phyloP scores from a whole-genome alignment of 176 grass and related monocot species.

The Tillandsia fasciculata region DNA sequence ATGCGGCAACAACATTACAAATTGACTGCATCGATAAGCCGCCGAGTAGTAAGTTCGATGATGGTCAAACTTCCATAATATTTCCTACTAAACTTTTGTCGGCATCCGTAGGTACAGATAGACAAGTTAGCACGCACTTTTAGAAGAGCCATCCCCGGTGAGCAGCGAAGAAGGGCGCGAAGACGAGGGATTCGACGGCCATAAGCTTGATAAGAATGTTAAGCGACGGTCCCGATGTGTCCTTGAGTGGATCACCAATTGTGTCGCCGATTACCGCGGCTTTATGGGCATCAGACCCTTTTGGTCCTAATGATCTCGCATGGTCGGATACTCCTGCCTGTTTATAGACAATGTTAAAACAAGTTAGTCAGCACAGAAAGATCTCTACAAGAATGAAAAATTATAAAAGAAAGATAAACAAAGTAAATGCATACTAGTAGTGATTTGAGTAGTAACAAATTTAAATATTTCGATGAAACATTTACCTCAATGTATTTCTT shows the following conservation, averaged over 20 bases:
- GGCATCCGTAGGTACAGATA: too few species aligned
- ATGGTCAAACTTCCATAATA: too few species aligned
- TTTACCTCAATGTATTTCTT: slow-evolving; percentile 91
- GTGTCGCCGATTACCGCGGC: slow-evolving; percentile 83
- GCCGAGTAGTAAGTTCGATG: too few species aligned
- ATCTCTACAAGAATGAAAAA: not conserved
- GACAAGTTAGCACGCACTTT: too few species aligned
- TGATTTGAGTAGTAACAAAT: not conserved
- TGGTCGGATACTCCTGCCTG: slow-evolving; percentile 75
- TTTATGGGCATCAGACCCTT: slow-evolving; percentile 76
- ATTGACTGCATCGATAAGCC: too few species aligned
- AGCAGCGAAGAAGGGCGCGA: slow-evolving; percentile 74
- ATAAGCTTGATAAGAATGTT: slow-evolving; percentile 93
- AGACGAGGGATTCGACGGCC: slow-evolving; percentile 85
- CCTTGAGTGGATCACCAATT: slow-evolving; percentile 80
- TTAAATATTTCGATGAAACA: not conserved
- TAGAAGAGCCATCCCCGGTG: slow-evolving; percentile 74
- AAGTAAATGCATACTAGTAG: not conserved
- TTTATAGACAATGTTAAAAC: not conserved
- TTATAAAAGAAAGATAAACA: not conserved
- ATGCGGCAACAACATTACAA: too few species aligned
- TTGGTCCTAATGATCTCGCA: slow-evolving; percentile 67
- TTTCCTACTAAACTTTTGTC: too few species aligned
- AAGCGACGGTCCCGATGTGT: slow-evolving; percentile 82
- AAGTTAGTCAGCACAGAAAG: not conserved